phyloP scores from a whole-genome alignment of 371 early-diverging fungal genomes.

The Catenaria anguillulae region DNA sequence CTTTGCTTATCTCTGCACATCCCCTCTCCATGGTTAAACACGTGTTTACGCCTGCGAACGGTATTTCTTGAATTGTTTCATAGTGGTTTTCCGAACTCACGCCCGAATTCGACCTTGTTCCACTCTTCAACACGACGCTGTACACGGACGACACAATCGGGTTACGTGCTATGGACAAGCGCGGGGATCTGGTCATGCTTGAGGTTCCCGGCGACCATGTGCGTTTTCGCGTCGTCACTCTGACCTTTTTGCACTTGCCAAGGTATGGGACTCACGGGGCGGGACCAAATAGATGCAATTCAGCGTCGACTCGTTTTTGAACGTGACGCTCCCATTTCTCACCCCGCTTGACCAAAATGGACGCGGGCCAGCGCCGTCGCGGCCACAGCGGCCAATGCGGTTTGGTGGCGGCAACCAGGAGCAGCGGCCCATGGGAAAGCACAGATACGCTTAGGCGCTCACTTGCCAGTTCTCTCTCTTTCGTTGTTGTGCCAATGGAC shows the following conservation, averaged over 20 bases:
- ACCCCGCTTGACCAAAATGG: no score
- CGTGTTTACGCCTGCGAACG: conserved; percentile 12
- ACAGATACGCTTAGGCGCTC: no score
- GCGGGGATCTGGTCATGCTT: conserved; percentile 40
- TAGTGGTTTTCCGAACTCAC: conserved; percentile 48
- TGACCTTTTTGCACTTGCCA: no score
- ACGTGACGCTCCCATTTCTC: background rate
- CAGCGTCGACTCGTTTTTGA: background rate
- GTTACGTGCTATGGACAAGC: conserved; percentile 35
- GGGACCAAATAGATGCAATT: no score
- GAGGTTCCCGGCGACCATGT: conserved; percentile 45
- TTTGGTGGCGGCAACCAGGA: no score
- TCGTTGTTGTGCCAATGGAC: no score
- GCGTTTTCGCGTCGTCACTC: no score
- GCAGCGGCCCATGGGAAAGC: no score
- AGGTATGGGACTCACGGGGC: no score
- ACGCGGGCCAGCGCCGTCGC: no score
- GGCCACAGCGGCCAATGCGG: no score
- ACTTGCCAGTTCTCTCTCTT: no score
- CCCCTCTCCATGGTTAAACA: conserved; percentile 2
- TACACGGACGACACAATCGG: conserved; percentile 61
- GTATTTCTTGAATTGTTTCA: conserved; percentile 41
- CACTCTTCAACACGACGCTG: conserved; percentile 36
- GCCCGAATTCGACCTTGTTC: conserved; percentile 15
- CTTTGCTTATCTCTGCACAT: conserved; percentile 12